Conservation (phyloP, 345 rosid species). For the Isatis tinctoria region DNA sequence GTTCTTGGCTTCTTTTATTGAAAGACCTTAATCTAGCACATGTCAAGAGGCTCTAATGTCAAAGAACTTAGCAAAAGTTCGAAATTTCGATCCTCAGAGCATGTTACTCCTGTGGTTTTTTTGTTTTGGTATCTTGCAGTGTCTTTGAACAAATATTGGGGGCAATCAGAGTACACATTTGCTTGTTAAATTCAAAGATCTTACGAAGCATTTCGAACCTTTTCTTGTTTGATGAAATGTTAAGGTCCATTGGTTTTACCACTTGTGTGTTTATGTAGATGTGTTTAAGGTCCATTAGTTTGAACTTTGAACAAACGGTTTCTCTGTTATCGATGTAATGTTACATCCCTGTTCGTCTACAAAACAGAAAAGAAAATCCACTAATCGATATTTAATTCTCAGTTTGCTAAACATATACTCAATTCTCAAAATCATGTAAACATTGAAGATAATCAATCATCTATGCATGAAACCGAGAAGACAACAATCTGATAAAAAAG, state of each 20-base stretch:
- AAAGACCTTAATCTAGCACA: slow-evolving; percentile 7
- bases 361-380: neutral
- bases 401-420: neutral
- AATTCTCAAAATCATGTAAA: neutral
- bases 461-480: neutral
- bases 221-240: neutral
- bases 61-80: neutral
- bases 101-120: neutral
- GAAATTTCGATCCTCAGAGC: neutral
- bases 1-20: slow-evolving; percentile 87
- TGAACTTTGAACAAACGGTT: no score
- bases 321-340: neutral
- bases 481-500: neutral
- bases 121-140: neutral
- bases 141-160: slow-evolving; percentile 5
- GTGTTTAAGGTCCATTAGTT: no score
- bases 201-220: neutral
- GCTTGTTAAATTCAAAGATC: neutral
- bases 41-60: slow-evolving; percentile 12
- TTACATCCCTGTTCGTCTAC: neutral
- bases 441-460: neutral
- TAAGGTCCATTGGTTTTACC: neutral
- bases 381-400: neutral
- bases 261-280: neutral
- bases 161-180: neutral